Base-by-base conservation (phyloP, 83 land plant species). In the Diphasiastrum complanatum region DNA sequence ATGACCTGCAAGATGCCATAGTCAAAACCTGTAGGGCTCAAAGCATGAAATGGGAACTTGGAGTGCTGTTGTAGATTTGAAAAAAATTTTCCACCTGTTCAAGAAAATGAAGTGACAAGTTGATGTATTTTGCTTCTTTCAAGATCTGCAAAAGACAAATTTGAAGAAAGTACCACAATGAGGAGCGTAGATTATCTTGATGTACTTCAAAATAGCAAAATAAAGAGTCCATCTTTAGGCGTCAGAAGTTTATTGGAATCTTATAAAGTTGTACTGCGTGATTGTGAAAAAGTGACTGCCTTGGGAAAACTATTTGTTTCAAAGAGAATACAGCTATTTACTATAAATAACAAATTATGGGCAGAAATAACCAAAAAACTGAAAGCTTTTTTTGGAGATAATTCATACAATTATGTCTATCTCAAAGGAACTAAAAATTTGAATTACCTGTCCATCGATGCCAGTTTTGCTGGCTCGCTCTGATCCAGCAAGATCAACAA, bases 401-500 rank as follows among this genome's bases (percentile, higher is more conserved):
- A n/a, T n/a, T n/a, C n/a, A n/a, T n/a, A 50, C 22, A n/a, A 18
- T 18, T 50, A 23, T 50, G 22, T 50, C 11, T 50, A 23, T 50
- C 11, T 11, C 10, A 50, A 11, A 50, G 0, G 25, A 18, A 50
- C 25, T 16, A 16, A n/a, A 51, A 18, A 23, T 19, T 24, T 14
- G 14, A 4, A 1, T 52, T 73, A 67, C 76, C 71, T 73, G 72
- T 28, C 76, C 76, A 66, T 73, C 76, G 51, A 73, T 60, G 16
- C 76, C 76, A 26, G 59, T 51, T 40, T 73, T 73, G 61, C 76
- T 67, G 16, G 67, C 76, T 12, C 72, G 64, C 37, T 73, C 76
- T 5, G 76, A 73, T 19, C 75, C 75, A 31, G 75, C 75, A 38
- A 72, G 66, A 61, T 73, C 76, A 51, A 73, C 76, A 18, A 73